These are phyloP conservation scores for Cryoendolithus antarcticus DNA, from an alignment of 2,329 filamentous ascomycete genomes.

Conservation along the genomic window DNA sequence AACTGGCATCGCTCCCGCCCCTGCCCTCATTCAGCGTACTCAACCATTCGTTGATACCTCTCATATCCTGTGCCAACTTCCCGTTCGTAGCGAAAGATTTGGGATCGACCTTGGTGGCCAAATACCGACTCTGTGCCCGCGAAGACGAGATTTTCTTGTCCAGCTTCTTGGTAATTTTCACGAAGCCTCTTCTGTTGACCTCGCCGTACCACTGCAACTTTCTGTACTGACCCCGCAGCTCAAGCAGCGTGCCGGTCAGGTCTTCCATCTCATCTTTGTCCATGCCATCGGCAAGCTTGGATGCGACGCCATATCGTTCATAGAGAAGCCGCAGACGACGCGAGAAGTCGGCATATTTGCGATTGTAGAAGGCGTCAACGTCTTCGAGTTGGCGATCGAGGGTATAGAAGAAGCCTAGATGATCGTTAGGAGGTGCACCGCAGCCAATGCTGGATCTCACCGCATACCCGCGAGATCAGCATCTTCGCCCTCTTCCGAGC, in stretches of 20 bases:
- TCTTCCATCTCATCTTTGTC: slow-evolving; percentile 87
- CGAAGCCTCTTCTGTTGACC: slow-evolving; percentile 86
- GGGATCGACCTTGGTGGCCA: slow-evolving; percentile 81
- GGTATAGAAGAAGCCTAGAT: slow-evolving; percentile 84
- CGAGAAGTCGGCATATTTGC: slow-evolving; percentile 75
- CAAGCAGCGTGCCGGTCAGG: slow-evolving; percentile 76
- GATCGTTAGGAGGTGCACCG: slow-evolving; percentile 14
- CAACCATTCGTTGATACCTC: slow-evolving; percentile 80
- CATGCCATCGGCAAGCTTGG: slow-evolving; percentile 57
- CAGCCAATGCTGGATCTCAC: slow-evolving; percentile 12
- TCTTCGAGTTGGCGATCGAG: slow-evolving; percentile 95
- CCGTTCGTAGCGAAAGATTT: slow-evolving; percentile 73
- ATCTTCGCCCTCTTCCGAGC: slow-evolving; percentile 55
- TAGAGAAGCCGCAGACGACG: slow-evolving; percentile 76
- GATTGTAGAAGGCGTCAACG: slow-evolving; percentile 94
- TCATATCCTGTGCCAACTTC: slow-evolving; percentile 45
- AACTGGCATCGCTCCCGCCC: slow-evolving; percentile 59
- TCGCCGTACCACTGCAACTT: slow-evolving; percentile 97
- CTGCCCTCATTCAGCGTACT: slow-evolving; percentile 69
- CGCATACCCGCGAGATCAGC: slow-evolving; percentile 80
- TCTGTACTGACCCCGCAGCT: slow-evolving; percentile 73
- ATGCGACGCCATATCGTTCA: slow-evolving; percentile 69
- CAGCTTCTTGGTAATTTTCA: slow-evolving; percentile 98
- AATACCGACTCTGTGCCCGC: slow-evolving; percentile 65
- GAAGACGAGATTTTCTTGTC: slow-evolving; percentile 81